A percentile compares a stretch with the other conserved stretches of the same genome.
Evolutionary conservation across 2,329 filamentous ascomycete genomes (phyloP).

Genomic region (Juglanconis oblonga): DNA sequence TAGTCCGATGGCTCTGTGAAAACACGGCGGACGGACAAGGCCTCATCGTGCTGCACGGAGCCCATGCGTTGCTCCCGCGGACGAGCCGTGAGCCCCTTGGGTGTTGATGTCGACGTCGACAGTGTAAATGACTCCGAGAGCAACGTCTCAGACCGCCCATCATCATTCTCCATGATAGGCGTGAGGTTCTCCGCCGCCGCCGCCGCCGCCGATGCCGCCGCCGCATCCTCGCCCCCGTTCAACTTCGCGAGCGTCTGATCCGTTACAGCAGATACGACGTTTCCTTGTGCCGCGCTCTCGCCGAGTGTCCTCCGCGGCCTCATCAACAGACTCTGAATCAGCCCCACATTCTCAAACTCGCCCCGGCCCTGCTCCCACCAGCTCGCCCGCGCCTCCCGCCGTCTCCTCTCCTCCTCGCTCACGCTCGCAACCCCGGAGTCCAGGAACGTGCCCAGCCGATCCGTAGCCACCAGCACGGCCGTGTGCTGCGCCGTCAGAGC

Average conservation of each 20-base stretch:
- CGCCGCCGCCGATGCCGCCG: background rate
- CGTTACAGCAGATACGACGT: background rate
- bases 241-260: background rate
- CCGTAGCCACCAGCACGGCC: conserved; percentile 11
- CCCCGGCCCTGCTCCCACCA: conserved; percentile 17
- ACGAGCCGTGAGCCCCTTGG: conserved; percentile 4
- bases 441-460: conserved; percentile 10
- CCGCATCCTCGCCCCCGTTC: background rate
- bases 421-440: conserved; percentile 8
- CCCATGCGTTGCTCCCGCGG: background rate
- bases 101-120: conserved; percentile 7
- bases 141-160: conserved; percentile 10
- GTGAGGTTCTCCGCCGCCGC: background rate
- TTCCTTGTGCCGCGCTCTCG: too few relatives aligned
- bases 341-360: conserved; percentile 16
- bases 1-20: background rate
- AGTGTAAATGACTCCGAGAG: conserved; percentile 6
- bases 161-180: conserved; percentile 9
- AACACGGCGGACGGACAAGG: background rate
- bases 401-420: conserved; percentile 12
- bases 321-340: conserved; percentile 14
- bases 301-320: conserved; percentile 1
- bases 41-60: background rate
- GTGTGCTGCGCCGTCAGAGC: conserved; percentile 15
- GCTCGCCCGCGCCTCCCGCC: conserved; percentile 8